A percentile compares a stretch with the other conserved stretches of the same genome.
Conservation (phyloP, 1,139 yeast species). For the Debaryomyces sp. region DNA sequence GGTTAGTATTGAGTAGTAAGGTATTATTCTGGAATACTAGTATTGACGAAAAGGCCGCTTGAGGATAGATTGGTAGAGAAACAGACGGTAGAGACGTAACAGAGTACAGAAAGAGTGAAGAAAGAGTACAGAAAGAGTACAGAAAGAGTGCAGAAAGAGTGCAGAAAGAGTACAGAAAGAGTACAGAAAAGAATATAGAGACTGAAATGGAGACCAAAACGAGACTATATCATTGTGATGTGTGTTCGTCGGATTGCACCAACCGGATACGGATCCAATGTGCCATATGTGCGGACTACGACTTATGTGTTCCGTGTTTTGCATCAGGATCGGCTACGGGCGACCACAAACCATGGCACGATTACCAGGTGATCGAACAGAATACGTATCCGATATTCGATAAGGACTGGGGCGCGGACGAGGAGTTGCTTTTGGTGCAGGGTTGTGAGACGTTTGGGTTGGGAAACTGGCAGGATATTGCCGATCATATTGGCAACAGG, state of each 20-base stretch:
- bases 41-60: background rate
- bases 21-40: background rate
- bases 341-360: conserved; percentile 93
- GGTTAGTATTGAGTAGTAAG: background rate
- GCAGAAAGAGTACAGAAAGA: background rate
- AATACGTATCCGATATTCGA: conserved; percentile 92
- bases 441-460: conserved; percentile 91
- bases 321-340: conserved; percentile 81
- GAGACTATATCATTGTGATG: conserved; percentile 85
- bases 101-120: too few relatives aligned
- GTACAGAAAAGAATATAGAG: background rate
- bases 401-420: conserved; percentile 98
- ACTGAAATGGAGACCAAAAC: conserved; percentile 32
- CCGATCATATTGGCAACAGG: conserved; percentile 92
- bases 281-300: conserved; percentile 92
- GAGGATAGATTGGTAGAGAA: background rate
- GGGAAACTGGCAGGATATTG: conserved; percentile 97
- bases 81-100: background rate
- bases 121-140: background rate
- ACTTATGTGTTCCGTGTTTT: conserved; percentile 94
- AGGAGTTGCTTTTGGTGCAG: conserved; percentile 82
- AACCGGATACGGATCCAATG: conserved; percentile 87
- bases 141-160: background rate
- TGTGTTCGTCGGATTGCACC: conserved; percentile 92
- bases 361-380: conserved; percentile 88